Evolutionary conservation across 345 rosid species (phyloP).

Genomic region (Pseudoturritis turrita): DNA sequence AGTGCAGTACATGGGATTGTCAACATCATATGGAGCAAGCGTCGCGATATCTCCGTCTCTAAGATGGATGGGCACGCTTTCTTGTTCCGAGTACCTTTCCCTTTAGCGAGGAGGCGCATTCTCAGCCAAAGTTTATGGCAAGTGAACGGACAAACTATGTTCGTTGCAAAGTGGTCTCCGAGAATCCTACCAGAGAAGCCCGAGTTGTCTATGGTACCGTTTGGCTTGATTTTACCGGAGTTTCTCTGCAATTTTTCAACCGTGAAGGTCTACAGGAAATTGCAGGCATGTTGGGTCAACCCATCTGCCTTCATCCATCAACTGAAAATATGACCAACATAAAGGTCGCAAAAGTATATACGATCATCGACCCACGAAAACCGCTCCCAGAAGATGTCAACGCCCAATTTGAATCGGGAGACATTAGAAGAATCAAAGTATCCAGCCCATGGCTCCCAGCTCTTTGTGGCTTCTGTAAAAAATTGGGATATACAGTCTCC

Average conservation of each 20-base stretch:
- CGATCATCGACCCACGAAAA: neutral
- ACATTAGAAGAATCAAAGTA: neutral
- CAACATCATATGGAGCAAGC: neutral
- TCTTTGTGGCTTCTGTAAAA: neutral
- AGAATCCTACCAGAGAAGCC: neutral
- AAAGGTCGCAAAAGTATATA: neutral
- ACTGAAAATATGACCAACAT: neutral
- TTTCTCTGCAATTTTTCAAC: neutral
- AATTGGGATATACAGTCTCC: neutral
- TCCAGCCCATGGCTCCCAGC: neutral
- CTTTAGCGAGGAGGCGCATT: neutral
- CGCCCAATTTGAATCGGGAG: neutral
- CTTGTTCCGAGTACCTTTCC: neutral
- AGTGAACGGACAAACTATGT: neutral
- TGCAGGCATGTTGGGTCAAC: neutral
- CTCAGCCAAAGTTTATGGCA: neutral
- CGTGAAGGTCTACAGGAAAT: neutral
- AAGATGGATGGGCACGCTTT: neutral
- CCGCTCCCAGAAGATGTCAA: neutral
- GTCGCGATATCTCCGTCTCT: neutral
- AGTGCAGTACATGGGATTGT: neutral
- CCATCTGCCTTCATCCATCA: neutral
- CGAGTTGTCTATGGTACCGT: neutral
- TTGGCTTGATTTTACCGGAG: neutral
- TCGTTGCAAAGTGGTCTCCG: neutral